Evolutionary conservation across 352 stramenopile genomes (phyloP), one percentile per base, ranked within the genome.

Genomic region (Phytophthora sansomeana): DNA sequence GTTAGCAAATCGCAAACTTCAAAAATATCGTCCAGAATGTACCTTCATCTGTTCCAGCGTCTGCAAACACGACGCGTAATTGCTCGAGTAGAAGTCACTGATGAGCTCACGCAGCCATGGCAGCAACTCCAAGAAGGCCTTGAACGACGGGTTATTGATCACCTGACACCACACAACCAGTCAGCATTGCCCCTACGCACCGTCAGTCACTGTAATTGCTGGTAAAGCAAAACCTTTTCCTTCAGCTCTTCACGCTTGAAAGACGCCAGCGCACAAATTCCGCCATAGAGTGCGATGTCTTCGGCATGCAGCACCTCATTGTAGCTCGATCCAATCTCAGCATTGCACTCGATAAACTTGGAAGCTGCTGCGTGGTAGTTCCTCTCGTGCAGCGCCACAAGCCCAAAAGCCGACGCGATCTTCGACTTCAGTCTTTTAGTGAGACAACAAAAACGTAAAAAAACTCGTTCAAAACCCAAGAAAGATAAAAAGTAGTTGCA

Each of bases 131-230:
- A 97, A 58, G 50, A 97, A 96, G 1, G 85, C 78, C 59, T 96
- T 96, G 74, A 97, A 97, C 51, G 79, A 91, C 50, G 82, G 74
- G 46, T 94, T 94, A 64, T 96, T 90, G 67, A 97, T 92, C 48
- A 97, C 69, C 81, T 93, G 41, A 3, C 21, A 35, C 7, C 10
- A 19, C 29, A 0, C 32, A 47, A 36, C 6, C 26, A 58, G 19
- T 35, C 49, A 46, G 19, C 13, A 30, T 38, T 47, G 10, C 32
- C 5, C 10, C 11, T 19, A 24, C 21, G 21, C 43, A 43, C 5
- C 38, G 1, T 24, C 14, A n/a, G 39, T 4, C 8, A 29, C n/a
- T 16, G 14, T 11, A 16, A 11, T 42, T 16, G 24, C 6, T 26
- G 30, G 9, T 32, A 14, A 6, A 19, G 17, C 21, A 43, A 26